phyloP scores from a whole-genome alignment of 345 rosid genomes.

The Eucalyptus tenuipes region DNA sequence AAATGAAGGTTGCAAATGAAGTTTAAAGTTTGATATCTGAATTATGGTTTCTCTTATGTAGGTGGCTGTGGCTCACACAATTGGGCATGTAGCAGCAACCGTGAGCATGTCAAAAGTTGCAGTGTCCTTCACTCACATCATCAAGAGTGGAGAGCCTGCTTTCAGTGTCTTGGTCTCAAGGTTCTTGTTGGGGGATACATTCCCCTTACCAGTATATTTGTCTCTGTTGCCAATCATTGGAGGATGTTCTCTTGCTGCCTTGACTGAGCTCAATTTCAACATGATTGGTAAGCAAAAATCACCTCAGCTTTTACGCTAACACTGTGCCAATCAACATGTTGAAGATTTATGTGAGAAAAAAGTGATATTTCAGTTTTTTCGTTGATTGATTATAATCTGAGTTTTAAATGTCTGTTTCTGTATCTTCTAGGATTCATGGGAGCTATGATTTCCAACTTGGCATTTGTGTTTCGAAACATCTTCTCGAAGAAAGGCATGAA shows the following conservation, averaged over 20 bases:
- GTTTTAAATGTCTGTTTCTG: neutral
- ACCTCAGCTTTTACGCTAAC: neutral
- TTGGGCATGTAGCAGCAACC: conserved; percentile 97
- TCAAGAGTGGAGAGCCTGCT: conserved; percentile 96
- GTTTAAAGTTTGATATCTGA: neutral
- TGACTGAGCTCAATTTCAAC: conserved; percentile 91
- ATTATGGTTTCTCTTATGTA: neutral
- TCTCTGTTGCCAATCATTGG: conserved; percentile 87
- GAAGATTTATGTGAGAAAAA: neutral
- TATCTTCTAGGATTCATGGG: conserved; percentile 82
- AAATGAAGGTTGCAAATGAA: neutral
- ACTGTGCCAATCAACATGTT: neutral
- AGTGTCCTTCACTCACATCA: conserved; percentile 92
- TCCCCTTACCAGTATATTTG: conserved; percentile 64
- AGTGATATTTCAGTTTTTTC: neutral
- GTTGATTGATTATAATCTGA: neutral
- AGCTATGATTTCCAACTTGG: conserved; percentile 92
- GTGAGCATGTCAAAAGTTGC: conserved; percentile 99
- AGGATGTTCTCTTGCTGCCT: conserved; percentile 88
- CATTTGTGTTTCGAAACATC: conserved; percentile 85
- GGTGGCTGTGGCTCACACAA: conserved; percentile 97
- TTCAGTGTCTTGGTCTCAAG: conserved; percentile 80
- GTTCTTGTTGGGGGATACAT: conserved; percentile 63
- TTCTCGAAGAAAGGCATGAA: conserved; percentile 98
- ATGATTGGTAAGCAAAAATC: conserved; percentile 45